A percentile compares a stretch with the other conserved stretches of the same genome.
phyloP scores from a whole-genome alignment of 1,139 yeast species.

The Candida neerlandica region DNA sequence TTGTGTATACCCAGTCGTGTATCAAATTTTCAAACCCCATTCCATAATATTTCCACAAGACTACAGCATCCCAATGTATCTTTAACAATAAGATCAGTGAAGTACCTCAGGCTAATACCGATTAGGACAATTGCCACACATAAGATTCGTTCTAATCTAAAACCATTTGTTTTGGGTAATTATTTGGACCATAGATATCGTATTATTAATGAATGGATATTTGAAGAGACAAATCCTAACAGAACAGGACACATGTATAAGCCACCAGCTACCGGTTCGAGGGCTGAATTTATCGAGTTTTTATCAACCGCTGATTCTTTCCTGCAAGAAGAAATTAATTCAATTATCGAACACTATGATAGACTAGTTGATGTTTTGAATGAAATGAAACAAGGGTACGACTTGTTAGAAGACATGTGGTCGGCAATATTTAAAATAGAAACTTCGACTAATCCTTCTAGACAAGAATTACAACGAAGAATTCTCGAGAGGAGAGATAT shows the following conservation, averaged over 20 bases:
- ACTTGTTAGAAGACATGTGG: slow-evolving; percentile 10
- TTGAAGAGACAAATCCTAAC: slow-evolving; percentile 8
- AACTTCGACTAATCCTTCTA: neutral
- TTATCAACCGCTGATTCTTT: slow-evolving; percentile 11
- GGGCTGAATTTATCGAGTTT: slow-evolving; percentile 14
- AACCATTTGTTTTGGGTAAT: slow-evolving; percentile 6
- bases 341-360: slow-evolving; percentile 13
- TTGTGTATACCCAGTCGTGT: neutral
- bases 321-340: slow-evolving; percentile 15
- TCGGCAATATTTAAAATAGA: slow-evolving; percentile 1
- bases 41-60: neutral
- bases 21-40: slow-evolving; percentile 1
- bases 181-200: slow-evolving; percentile 14
- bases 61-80: neutral
- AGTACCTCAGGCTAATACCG: neutral
- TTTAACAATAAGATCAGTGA: neutral
- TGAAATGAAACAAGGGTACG: slow-evolving; percentile 10
- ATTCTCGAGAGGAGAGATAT: slow-evolving; percentile 5
- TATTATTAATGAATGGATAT: slow-evolving; percentile 19
- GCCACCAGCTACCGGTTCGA: neutral
- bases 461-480: neutral
- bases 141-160: slow-evolving; percentile 4
- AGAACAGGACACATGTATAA: neutral
- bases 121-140: neutral
- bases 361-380: slow-evolving; percentile 9